A percentile compares a stretch with the other conserved stretches of the same genome.
Conservation (phyloP, 352 stramenopile species). For the Phytopythium kandeliae region DNA sequence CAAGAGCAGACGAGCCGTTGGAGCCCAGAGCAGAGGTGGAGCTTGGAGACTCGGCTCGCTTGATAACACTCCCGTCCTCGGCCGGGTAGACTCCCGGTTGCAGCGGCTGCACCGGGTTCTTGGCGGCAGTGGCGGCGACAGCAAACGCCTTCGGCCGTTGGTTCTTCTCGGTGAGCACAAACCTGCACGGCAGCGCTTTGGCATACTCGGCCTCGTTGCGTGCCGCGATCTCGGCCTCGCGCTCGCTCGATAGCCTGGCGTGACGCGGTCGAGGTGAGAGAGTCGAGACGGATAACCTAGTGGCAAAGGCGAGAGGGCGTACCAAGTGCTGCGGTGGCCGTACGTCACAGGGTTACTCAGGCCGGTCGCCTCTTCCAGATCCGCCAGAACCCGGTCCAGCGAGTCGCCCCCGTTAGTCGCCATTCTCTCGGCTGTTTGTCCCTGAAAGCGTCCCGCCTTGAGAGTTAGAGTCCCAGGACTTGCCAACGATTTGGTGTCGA, state of each 20-base stretch:
- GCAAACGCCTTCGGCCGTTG: slow-evolving; percentile 39
- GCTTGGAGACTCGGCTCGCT: background rate
- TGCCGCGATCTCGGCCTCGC: slow-evolving; percentile 22
- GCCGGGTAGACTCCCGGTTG: slow-evolving; percentile 27
- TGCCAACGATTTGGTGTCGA: too few species aligned
- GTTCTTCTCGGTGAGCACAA: slow-evolving; percentile 56
- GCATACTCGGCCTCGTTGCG: slow-evolving; percentile 40
- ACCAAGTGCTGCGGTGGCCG: slow-evolving; percentile 68
- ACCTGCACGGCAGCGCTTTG: slow-evolving; percentile 51
- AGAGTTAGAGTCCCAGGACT: too few species aligned
- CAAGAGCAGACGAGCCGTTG: background rate
- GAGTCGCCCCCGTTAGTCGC: slow-evolving; percentile 24
- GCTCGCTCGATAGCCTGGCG: slow-evolving; percentile 44
- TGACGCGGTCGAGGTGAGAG: background rate
- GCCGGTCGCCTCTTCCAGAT: slow-evolving; percentile 61
- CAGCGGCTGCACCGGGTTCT: slow-evolving; percentile 47
- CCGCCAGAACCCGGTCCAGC: slow-evolving; percentile 61
- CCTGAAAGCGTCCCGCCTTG: too few species aligned
- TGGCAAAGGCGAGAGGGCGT: slow-evolving; percentile 11
- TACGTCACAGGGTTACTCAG: slow-evolving; percentile 80
- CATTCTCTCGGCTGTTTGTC: too few species aligned
- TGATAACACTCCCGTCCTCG: slow-evolving; percentile 27
- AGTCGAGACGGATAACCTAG: too few species aligned
- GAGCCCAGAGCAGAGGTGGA: background rate
- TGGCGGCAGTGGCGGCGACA: slow-evolving; percentile 39